Base-by-base conservation (phyloP, 768 basidiomycete genomes). In the Phlebiopsis gigantea region DNA sequence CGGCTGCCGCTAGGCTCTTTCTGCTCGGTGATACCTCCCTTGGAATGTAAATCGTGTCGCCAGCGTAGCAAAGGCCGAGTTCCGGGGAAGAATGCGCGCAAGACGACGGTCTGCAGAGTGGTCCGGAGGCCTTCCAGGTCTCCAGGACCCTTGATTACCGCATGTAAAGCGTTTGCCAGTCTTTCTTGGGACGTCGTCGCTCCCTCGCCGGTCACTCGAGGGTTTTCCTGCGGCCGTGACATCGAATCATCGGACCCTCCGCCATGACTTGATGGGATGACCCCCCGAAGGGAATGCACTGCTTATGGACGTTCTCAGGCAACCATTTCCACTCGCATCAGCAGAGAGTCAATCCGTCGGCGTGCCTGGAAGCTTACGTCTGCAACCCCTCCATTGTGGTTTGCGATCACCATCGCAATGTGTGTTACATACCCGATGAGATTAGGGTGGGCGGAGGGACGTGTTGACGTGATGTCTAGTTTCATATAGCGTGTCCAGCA, bases 351-450 rank as follows among this genome's bases (percentile, higher is more conserved):
- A 44, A 45, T 41, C 24, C 42, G 10, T 17, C 7, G 44, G 34
- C 17, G 34, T 54, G 53, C 53, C 53, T 54, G 53, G 42, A 39
- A 9, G 26, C 21, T 54, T 54, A 54, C 53, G 53, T 54, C 26
- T 45, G 25, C 25, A 49, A 21, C 41, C 53, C 10, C 46, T 56
- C 46, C 55, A 39, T 48, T 39, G 30, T 44, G 41, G 31, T 12
- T 54, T 24, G 19, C 39, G 46, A 56, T 45, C 50, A 51, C 30
- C n/a, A n/a, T 31, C 17, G 34, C n/a, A 8, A 9, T 21, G 50
- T 51, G 34, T 12, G 15, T 14, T 22, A 14, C 31, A 10, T n/a
- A n/a, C n/a, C n/a, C n/a, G n/a, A n/a, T n/a, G n/a, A n/a, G n/a
- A n/a, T n/a, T n/a, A n/a, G n/a, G n/a, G n/a, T n/a, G n/a, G n/a